These are phyloP conservation scores for Pterulicium gracile DNA, from an alignment of 1,284 basidiomycete genomes.

Conservation along the genomic window DNA sequence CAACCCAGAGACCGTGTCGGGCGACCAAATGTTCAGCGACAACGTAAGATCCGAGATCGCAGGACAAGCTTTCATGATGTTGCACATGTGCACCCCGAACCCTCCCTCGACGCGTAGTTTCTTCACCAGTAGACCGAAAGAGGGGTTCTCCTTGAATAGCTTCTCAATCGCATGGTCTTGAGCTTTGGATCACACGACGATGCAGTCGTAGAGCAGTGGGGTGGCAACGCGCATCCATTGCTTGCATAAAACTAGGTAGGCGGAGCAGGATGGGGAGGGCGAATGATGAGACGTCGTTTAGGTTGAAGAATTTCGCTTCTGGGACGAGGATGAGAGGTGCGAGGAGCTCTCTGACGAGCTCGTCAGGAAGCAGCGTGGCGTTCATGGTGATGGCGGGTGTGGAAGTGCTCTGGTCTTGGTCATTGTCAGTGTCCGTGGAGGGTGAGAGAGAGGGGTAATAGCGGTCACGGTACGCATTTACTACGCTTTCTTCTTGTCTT, in stretches of 20 bases:
- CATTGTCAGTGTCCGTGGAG: too few species aligned
- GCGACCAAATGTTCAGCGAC: conserved; percentile 11
- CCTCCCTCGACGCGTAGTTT: conserved; percentile 19
- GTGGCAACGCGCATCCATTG: conserved; percentile 11
- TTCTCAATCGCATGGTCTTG: conserved; percentile 15
- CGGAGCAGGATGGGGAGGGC: neutral
- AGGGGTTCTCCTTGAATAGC: conserved; percentile 11
- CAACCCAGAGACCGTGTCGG: conserved; percentile 13
- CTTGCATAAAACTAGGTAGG: neutral
- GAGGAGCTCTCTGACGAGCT: neutral
- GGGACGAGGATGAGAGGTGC: neutral
- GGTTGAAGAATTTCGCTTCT: neutral
- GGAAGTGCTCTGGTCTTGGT: too few species aligned
- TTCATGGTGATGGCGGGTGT: too few species aligned
- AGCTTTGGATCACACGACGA: conserved; percentile 16
- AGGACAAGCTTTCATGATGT: conserved; percentile 12
- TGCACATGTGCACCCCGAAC: conserved; percentile 12
- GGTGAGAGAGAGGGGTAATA: too few species aligned
- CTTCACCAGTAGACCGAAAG: conserved; percentile 15
- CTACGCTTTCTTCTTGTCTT: too few species aligned
- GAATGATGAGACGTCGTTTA: neutral
- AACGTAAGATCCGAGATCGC: conserved; percentile 16
- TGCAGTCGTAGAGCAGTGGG: conserved; percentile 15
- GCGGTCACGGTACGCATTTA: too few species aligned
- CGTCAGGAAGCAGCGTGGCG: neutral